Conservation (phyloP, 768 basidiomycete species). For the Symmetrospora coprosmae region DNA sequence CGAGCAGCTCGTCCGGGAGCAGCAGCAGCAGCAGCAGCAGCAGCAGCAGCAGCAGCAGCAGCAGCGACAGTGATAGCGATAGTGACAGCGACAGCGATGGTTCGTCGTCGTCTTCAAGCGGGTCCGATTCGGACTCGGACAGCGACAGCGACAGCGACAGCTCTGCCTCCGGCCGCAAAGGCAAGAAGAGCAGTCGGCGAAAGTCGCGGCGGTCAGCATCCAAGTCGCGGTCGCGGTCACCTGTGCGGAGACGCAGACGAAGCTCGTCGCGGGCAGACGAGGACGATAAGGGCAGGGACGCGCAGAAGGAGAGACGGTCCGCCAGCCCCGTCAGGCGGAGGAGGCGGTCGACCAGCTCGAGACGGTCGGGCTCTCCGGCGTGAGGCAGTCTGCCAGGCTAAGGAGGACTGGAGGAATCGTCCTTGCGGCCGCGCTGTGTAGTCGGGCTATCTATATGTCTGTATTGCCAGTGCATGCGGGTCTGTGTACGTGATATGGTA, state of each 20-base stretch:
- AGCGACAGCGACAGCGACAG: not conserved
- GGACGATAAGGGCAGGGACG: too few relatives aligned
- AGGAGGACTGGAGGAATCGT: too few relatives aligned
- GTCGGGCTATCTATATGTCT: too few relatives aligned
- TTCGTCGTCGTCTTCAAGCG: not conserved
- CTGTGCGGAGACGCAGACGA: not conserved
- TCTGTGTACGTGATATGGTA: too few relatives aligned
- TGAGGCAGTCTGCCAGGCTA: too few relatives aligned
- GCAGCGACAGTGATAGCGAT: too few relatives aligned
- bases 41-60: not conserved
- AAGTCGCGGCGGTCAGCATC: not conserved
- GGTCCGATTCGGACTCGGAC: conserved; percentile 6
- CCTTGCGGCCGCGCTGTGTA: too few relatives aligned
- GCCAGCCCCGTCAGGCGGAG: too few relatives aligned
- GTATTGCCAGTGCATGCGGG: too few relatives aligned
- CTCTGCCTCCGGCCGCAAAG: not conserved
- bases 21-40: not conserved
- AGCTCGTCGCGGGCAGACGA: not conserved
- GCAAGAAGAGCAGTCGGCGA: not conserved
- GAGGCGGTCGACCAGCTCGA: not conserved
- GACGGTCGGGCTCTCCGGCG: too few relatives aligned
- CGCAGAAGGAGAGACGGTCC: too few relatives aligned
- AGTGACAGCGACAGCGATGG: too few relatives aligned
- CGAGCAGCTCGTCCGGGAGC: conserved; percentile 16
- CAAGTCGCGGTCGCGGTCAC: conserved; percentile 2